Evolutionary conservation across 106 monocot genomes (phyloP).

Genomic region (Dendrobium officinale): DNA sequence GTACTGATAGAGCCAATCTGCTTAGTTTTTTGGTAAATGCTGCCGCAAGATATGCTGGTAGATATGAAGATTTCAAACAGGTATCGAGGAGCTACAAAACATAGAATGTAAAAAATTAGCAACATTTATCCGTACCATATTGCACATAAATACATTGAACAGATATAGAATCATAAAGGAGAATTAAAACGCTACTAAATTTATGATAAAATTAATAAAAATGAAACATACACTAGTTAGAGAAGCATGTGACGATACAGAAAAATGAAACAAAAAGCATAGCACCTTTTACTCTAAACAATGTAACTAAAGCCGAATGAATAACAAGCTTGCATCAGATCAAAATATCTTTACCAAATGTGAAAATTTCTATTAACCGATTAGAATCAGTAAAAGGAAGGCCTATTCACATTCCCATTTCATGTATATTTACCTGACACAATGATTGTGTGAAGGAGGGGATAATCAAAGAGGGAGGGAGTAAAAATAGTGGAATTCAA

Average conservation of each 20-base stretch:
- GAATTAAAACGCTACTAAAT: neutral
- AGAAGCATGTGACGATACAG: too few species aligned
- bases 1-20: conserved; percentile 77
- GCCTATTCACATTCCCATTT: too few species aligned
- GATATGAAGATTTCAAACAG: conserved; percentile 74
- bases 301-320: too few species aligned
- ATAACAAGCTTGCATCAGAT: too few species aligned
- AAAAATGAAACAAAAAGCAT: too few species aligned
- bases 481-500: neutral
- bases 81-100: conserved; percentile 76
- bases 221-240: too few species aligned
- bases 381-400: too few species aligned
- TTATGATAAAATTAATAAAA: neutral
- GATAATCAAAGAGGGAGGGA: neutral
- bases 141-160: neutral
- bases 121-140: neutral
- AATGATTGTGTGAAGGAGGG: too few species aligned
- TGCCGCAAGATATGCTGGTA: conserved; percentile 93
- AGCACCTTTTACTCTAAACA: too few species aligned
- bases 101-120: neutral
- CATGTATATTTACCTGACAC: too few species aligned
- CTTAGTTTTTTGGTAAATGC: conserved; percentile 90
- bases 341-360: too few species aligned
- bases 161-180: neutral
- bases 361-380: too few species aligned